Evolutionary conservation across 2,329 filamentous ascomycete genomes (phyloP), one percentile per base, ranked within the genome.

Genomic region (Lachnellula hyalina): DNA sequence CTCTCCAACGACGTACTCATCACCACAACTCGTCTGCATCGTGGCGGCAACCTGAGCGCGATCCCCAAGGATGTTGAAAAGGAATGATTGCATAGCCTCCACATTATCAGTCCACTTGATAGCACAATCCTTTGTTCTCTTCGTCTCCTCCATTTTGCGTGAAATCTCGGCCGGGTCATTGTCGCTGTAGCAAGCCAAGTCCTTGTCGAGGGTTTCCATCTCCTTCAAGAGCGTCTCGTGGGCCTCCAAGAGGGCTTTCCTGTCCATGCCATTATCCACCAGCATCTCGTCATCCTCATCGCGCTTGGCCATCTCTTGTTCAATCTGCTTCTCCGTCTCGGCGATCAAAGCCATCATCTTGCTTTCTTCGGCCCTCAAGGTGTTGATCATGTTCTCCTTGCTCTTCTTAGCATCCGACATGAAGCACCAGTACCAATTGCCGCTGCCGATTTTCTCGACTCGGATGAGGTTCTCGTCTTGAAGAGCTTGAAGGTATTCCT

Each of bases 381-480:
- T 71, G 47, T 65, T 68, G 58, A 71, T 65, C 34, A 69, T 62
- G 17, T 68, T 69, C 51, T 72, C 67, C 47, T 75, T 77, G 65
- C 74, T 77, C 64, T 80, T 68, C 62, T 67, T 70, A 9, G 66
- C 80, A 51, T 86, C 82, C 28, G 77, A 81, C 17, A 71, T 74
- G 66, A 87, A 87, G 59, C 77, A 79, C 85, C 85, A 88, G 71
- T 87, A 87, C 84, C 84, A 88, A 67, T 87, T 87, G 28, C 83
- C 84, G 59, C 77, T 84, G 44, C 84, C 85, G 63, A 88, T 87
- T 69, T 87, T 87, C 72, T 87, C 84, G 28, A 85, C 79, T 17
- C 77, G 77, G 57, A 87, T 79, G 62, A 79, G 77, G 63, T 75
- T 75, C 54, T 87, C 85, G 63, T 86, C 82, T 8, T 75, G 72